Evolutionary conservation across 164 flowering plant genomes (phyloP), one percentile per base, ranked within the genome.

Genomic region (Echeveria elegans): DNA sequence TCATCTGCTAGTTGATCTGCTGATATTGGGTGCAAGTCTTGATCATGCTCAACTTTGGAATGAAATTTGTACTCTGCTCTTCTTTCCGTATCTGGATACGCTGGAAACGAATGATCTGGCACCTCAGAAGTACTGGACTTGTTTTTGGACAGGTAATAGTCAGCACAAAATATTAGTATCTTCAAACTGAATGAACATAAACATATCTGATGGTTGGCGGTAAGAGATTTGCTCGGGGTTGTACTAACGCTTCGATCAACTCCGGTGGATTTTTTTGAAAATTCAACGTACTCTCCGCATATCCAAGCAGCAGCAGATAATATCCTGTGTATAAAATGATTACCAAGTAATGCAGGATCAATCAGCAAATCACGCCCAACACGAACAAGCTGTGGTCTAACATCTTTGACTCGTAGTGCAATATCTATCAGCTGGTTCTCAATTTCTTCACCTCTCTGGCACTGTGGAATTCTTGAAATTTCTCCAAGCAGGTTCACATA

Each of bases 261-360:
- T 89, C 99, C 72, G 81, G 70, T 29, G 92, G 93, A 69, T 36
- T 87, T 83, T 67, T 70, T 82, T 0, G 89, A 83, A 67, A 88
- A 84, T 76, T 88, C 86, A 68, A 91, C 81, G 76, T 86, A 88
- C 77, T 91, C 96, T 63, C 97, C 99, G 2, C 86, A 83, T 19
- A 88, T 78, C 97, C 97, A 94, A 72, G 97, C 96, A 71, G 92
- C 92, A 30, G 97, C 97, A 59, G 86, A 83, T 73, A 94, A 70
- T 68, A 88, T 80, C 65, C 79, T 74, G 63, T 91, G 83, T 69
- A 91, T 68, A 71, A 76, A 83, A 26, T 84, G 82, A 70, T 89
- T 88, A 38, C 97, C 90, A 68, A 94, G 95, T 62, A 94, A 81
- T 52, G 99, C 96, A 67, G 99, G 99, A 75, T 94, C 97, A 64